Evolutionary conservation across 2,329 filamentous ascomycete genomes (phyloP).

Genomic region (Pezicula rhizophila): DNA sequence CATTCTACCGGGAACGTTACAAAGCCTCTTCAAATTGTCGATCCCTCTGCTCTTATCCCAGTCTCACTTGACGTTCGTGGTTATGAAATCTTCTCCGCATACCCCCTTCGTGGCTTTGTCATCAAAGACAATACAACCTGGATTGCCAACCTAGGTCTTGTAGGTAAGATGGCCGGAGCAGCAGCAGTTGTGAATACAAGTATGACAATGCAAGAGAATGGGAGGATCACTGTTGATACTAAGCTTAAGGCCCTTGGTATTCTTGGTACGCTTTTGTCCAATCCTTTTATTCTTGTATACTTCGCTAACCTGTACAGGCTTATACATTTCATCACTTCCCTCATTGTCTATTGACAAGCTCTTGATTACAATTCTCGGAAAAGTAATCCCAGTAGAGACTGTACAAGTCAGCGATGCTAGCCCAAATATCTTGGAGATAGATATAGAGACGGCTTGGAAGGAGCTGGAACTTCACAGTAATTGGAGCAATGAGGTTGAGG

Average conservation of each 20-base stretch:
- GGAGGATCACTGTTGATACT: conserved; percentile 58
- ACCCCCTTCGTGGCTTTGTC: conserved; percentile 55
- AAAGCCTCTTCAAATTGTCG: conserved; percentile 38
- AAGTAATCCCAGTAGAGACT: conserved; percentile 60
- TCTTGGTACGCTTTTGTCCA: conserved; percentile 46
- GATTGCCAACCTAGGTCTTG: conserved; percentile 68
- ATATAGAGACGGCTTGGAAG: conserved; percentile 72
- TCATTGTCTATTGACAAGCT: conserved; percentile 23
- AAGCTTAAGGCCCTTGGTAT: conserved; percentile 74
- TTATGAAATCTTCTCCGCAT: conserved; percentile 78
- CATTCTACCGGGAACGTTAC: conserved; percentile 63
- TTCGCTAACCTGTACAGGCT: conserved; percentile 37
- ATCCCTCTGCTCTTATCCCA: conserved; percentile 47
- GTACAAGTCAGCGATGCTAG: conserved; percentile 52
- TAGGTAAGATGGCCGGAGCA: conserved; percentile 85
- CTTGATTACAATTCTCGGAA: conserved; percentile 67
- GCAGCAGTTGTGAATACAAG: conserved; percentile 66
- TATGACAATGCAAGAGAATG: conserved; percentile 51
- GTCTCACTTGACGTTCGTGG: conserved; percentile 58
- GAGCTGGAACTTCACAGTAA: conserved; percentile 62
- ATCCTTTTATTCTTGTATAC: background rate
- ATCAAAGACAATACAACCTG: conserved; percentile 34
- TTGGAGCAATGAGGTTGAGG: conserved; percentile 74
- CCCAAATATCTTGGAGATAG: conserved; percentile 64
- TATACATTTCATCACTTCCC: conserved; percentile 71